Percentiles rank a stretch among this genome's conserved stretches.
Evolutionary conservation across 1,284 basidiomycete genomes (phyloP).

Genomic region (Grifola frondosa): DNA sequence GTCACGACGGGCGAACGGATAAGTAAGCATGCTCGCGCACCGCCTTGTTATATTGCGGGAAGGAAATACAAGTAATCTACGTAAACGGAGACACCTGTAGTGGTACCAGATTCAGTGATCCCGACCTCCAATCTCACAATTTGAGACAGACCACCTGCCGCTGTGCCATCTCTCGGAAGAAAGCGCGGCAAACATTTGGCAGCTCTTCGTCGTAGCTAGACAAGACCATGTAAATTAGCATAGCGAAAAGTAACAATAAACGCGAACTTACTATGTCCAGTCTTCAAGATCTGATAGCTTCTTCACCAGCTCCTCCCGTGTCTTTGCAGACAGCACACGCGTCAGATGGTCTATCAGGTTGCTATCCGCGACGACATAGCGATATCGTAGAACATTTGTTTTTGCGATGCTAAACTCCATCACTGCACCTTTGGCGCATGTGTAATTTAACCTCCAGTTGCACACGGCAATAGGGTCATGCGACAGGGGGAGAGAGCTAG

Average conservation of each 20-base stretch:
- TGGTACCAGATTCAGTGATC: too few relatives aligned
- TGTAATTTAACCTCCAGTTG: slow-evolving; percentile 7
- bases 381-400: slow-evolving; percentile 14
- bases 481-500: slow-evolving; percentile 9
- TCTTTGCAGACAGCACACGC: slow-evolving; percentile 6
- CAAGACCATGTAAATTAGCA: too few relatives aligned
- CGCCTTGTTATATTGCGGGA: too few relatives aligned
- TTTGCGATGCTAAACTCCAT: slow-evolving; percentile 16
- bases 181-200: slow-evolving; percentile 12
- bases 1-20: too few relatives aligned
- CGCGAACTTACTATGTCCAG: slow-evolving; percentile 18
- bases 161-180: slow-evolving; percentile 11
- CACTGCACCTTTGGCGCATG: slow-evolving; percentile 1
- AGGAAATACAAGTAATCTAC: too few relatives aligned
- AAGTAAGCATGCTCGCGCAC: too few relatives aligned
- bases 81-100: too few relatives aligned
- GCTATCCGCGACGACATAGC: slow-evolving; percentile 17
- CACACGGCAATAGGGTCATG: slow-evolving; percentile 20
- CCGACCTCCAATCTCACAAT: too few relatives aligned
- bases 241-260: too few relatives aligned
- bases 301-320: slow-evolving; percentile 13
- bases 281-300: slow-evolving; percentile 13
- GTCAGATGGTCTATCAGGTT: slow-evolving; percentile 7
- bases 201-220: slow-evolving; percentile 17
- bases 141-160: slow-evolving; percentile 10